Conservation (phyloP, 176 grass and related monocot genomes). For the Poa pratensis region DNA sequence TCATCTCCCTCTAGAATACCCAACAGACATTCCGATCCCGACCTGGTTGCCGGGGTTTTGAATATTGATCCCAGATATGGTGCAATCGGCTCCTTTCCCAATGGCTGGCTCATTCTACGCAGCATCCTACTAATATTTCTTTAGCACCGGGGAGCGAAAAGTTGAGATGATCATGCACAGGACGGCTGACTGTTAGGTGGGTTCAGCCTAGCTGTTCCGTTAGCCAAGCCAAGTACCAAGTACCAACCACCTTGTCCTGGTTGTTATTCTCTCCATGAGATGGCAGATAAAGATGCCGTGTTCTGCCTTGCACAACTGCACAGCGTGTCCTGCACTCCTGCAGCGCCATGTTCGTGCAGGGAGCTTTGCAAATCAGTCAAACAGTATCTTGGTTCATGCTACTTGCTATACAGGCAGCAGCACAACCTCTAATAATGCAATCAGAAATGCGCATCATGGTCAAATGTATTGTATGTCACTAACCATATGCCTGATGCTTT, state of each 20-base stretch:
- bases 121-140: background rate
- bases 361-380: background rate
- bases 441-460: background rate
- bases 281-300: conserved; percentile 25
- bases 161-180: background rate
- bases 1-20: background rate
- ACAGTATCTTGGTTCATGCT: background rate
- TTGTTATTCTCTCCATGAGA: conserved; percentile 37
- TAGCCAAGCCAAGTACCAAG: background rate
- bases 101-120: background rate
- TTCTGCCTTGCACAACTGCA: background rate
- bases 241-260: conserved; percentile 12
- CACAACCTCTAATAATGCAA: background rate
- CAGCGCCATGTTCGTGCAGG: background rate
- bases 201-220: background rate
- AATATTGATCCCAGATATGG: background rate
- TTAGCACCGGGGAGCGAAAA: background rate
- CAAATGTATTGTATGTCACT: background rate
- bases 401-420: background rate
- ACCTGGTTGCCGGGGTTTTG: background rate
- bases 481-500: background rate
- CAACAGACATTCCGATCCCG: background rate
- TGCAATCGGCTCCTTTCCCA: background rate
- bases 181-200: background rate
- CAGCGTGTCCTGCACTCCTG: background rate